Evolutionary conservation across 2,329 filamentous ascomycete species (phyloP), one percentile per base, ranked within the genome.

Genomic region (Pezicula neosporulosa): DNA sequence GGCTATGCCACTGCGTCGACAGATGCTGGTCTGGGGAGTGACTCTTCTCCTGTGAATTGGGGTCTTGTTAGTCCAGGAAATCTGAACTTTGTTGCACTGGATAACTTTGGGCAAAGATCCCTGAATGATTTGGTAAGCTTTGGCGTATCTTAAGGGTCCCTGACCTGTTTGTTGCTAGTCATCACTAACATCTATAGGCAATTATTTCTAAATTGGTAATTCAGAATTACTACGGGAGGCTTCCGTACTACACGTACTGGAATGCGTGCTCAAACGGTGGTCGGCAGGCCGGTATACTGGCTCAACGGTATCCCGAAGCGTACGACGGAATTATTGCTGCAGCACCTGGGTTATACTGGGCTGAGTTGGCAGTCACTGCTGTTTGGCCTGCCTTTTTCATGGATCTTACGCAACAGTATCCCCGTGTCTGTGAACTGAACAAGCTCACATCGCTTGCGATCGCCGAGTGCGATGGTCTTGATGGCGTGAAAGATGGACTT

Each of bases 271-370:
- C 65, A 18, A 65, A 62, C n/a, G 68, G 68, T 35, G 68, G 68
- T 15, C 48, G 68, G 18, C 68, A 70, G 49, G 68, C 66, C 4
- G 49, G 68, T n/a, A 68, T 65, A 60, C 42, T 61, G 6, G 67
- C 68, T 15, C 70, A 72, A 49, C 52, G 63, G 8, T 71, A 64
- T 47, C 68, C 69, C 8, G 47, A 59, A 1, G 56, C 61, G 4
- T 72, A 66, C 45, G 63, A 73, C 52, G 69, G 70, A 21, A 71
- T 73, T 43, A 50, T 70, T 7, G 67, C 70, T 6, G 53, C 53
- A 6, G 65, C 68, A 2, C 69, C 70, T n/a, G 69, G 68, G 2
- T 60, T 71, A 43, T 66, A 70, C 45, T 53, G 48, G 51, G 37
- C 36, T 30, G 13, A 41, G 21, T 43, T 50, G 6, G n/a, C 33